Base-by-base conservation (phyloP, 495 filamentous ascomycete genomes). In the Lophiotrema nucula region DNA sequence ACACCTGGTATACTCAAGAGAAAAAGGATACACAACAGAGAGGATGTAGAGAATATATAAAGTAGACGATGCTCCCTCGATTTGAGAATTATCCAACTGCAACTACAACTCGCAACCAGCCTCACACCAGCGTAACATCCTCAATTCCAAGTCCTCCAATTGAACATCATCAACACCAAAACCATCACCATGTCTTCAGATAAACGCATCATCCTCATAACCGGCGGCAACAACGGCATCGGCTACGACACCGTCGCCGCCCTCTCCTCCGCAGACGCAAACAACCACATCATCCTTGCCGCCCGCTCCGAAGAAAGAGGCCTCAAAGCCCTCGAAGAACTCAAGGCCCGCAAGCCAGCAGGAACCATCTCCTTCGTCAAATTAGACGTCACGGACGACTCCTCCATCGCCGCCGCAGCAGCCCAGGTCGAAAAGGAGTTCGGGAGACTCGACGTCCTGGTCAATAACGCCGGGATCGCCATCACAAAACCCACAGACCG, bases 241-340 rank as follows among this genome's bases (percentile, higher is more conserved):
- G 74, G 74, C 48, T 72, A 57, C 26, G 74, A 69, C 12, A 58
- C 69, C 0, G 45, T 69, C 2, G 62, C 65, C 44, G 65, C 62
- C 22, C 46, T 74, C 2, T 54, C 64, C 28, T 19, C 43, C 18
- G 57, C 68, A 21, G 70, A 70, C 5, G 33, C 51, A 2, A 58
- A 54, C 53, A 70, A 65, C 53, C 72, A 75, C 38, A 67, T 76
- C 59, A 70, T 75, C 50, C 67, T 77, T 45, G 58, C 56, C 13
- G 41, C 53, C 13, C 74, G 73, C 19, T 64, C 52, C 45, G 57
- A 67, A 3, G 23, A 33, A 2, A 76, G 76, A 58, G 69, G 53
- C 16, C 12, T 71, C 33, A 49, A 35, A 13, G 72, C 70, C 37
- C 60, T 58, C 10, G n/a, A 62, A 37, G 66, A 70, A 42, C 58